phyloP scores from a whole-genome alignment of 1,284 basidiomycete species.

The Sanghuangporus weigelae region DNA sequence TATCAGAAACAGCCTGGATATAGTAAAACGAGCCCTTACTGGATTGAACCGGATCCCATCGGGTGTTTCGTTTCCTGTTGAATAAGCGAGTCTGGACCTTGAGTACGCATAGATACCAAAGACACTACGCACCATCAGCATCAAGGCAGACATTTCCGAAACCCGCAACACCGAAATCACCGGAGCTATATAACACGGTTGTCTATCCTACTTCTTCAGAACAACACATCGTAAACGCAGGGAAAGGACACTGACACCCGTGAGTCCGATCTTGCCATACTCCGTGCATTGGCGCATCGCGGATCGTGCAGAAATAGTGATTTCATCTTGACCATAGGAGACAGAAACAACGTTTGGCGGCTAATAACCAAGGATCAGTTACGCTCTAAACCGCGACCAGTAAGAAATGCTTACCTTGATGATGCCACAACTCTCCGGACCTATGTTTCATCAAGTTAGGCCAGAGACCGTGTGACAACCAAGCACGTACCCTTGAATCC shows the following conservation, averaged over 20 bases:
- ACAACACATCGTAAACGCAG: background rate
- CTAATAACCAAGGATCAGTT: background rate
- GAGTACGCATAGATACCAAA: slow-evolving; percentile 5
- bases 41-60: slow-evolving; percentile 28
- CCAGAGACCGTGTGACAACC: slow-evolving; percentile 6
- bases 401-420: slow-evolving; percentile 19
- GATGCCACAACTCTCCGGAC: slow-evolving; percentile 34
- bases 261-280: slow-evolving; percentile 35
- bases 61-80: slow-evolving; percentile 20
- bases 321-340: slow-evolving; percentile 36
- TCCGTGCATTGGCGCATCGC: slow-evolving; percentile 38
- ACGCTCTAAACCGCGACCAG: background rate
- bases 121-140: slow-evolving; percentile 19
- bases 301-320: slow-evolving; percentile 30
- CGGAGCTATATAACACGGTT: slow-evolving; percentile 31
- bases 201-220: slow-evolving; percentile 13
- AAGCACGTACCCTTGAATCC: slow-evolving; percentile 34
- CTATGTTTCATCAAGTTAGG: slow-evolving; percentile 17
- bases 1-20: background rate
- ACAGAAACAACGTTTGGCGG: slow-evolving; percentile 37
- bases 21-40: background rate
- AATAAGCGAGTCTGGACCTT: slow-evolving; percentile 3
- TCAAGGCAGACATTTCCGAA: slow-evolving; percentile 25
- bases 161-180: slow-evolving; percentile 31
- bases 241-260: slow-evolving; percentile 21